These are phyloP conservation scores for Typha latifolia DNA, from an alignment of 176 grass and related monocot genomes.

Conservation along the genomic window DNA sequence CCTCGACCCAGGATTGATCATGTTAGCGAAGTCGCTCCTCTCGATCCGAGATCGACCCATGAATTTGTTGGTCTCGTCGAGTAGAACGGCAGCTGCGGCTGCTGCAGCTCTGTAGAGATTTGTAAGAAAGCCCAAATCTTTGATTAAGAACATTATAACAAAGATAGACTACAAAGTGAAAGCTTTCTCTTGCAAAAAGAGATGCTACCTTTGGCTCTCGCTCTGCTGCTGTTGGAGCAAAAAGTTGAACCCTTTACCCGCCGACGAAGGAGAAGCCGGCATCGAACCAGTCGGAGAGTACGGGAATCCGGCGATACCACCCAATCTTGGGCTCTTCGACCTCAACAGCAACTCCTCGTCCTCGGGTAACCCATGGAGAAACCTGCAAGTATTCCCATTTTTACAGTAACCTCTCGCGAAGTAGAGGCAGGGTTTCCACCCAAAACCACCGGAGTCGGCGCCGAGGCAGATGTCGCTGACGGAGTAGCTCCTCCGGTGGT, in stretches of 20 bases:
- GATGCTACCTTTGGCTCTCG: constrained; percentile 71
- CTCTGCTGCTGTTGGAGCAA: constrained; percentile 79
- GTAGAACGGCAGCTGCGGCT: constrained; percentile 58
- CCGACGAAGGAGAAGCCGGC: constrained; percentile 50
- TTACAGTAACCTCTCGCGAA: constrained; percentile 90
- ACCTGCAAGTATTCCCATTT: constrained; percentile 70
- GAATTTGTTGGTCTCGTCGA: constrained; percentile 86
- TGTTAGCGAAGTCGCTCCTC: constrained; percentile 49
- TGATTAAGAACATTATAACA: no score
- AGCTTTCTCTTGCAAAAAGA: neutral
- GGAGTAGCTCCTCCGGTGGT: constrained; percentile 55
- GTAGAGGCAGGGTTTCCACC: constrained; percentile 83
- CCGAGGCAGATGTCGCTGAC: constrained; percentile 60
- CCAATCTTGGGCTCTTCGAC: constrained; percentile 59
- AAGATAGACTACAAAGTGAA: neutral
- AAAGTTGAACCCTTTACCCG: constrained; percentile 73
- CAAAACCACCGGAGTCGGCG: constrained; percentile 25
- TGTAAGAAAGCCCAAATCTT: neutral
- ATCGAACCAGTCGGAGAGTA: constrained; percentile 70
- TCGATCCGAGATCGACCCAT: constrained; percentile 48
- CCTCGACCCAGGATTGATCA: constrained; percentile 71
- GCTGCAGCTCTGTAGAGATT: constrained; percentile 42
- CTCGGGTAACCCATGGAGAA: constrained; percentile 67
- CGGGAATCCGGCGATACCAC: constrained; percentile 35
- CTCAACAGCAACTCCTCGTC: constrained; percentile 64